These are phyloP conservation scores for Quercus rubra DNA, from an alignment of 306 rosid species.

Conservation along the genomic window DNA sequence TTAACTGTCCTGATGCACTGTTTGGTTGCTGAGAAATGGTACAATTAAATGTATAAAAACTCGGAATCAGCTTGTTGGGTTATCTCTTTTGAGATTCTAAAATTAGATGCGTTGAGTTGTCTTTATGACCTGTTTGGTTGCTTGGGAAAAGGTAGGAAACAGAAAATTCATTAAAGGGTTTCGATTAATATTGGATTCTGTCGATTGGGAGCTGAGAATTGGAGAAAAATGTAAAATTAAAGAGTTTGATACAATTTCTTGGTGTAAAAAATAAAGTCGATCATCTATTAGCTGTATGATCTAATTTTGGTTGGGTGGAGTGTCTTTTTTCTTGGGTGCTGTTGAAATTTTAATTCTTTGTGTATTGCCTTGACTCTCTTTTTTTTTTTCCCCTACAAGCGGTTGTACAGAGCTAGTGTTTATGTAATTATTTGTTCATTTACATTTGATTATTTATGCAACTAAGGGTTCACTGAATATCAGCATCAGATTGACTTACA, in stretches of 20 bases:
- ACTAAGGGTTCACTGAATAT: background rate
- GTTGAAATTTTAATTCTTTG: no score
- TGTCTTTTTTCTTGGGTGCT: background rate
- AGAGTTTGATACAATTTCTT: background rate
- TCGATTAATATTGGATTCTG: background rate
- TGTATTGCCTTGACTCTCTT: background rate
- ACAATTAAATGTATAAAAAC: background rate
- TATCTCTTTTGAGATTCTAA: background rate
- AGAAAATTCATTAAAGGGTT: background rate
- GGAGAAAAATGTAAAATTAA: background rate
- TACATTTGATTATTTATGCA: background rate
- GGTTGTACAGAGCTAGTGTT: background rate
- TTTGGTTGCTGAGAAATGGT: constrained; percentile 1
- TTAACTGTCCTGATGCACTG: background rate
- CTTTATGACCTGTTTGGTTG: background rate
- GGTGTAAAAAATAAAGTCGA: background rate
- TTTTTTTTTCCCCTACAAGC: background rate
- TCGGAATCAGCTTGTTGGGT: background rate
- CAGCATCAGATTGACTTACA: background rate
- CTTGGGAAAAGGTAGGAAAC: background rate
- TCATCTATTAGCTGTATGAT: background rate
- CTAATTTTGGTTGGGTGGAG: background rate
- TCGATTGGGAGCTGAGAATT: background rate
- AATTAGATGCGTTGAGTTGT: background rate
- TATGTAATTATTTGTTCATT: background rate